Base-by-base conservation (phyloP, 805 yeast genomes). In the Pichia gijzeniarum region DNA sequence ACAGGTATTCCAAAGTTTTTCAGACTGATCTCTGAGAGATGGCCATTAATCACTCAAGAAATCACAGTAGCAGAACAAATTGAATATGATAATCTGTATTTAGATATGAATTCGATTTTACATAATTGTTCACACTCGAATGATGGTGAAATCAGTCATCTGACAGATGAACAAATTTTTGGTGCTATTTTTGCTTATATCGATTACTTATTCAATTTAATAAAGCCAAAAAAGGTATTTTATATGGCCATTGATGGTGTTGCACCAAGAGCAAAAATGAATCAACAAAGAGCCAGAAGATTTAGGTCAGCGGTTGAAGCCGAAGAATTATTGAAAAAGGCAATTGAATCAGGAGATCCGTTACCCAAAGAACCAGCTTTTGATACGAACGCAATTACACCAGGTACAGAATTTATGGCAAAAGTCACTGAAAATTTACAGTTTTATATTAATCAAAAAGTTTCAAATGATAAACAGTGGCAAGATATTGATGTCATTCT, bases 211-310 rank as follows among this genome's bases (percentile, higher is more conserved):
- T 91, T 93, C 58, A 82, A 82, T 50, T 79, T 88, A 21, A 89
- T 93, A 53, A 80, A 81, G 62, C 99, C 99, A 8, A 74, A 85
- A 56, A 76, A 87, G 60, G 78, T 83, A 13, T 86, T 91, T 55
- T 90, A 84, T 62, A 89, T 91, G 96, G 98, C 99, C 3, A 86
- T 91, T 57, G 99, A 91, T 68, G 99, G 99, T 62, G 98, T 91
- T 42, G 99, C 99, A 0, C 99, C 99, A 35, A 73, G 99, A 62
- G 99, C 99, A 10, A 91, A 91, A 61, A 90, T 91, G 96, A 91
- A 91, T 62, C 98, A 91, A 66, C 99, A 91, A 66, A 79, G 99
- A 67, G 80, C 96, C 0, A 81, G 99, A 72, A 80, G 99, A 68
- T 91, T 91, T 65, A 74, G 96, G 65, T 81, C 96, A 27, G 98